Conservation (phyloP, 2,329 filamentous ascomycete genomes). For the Colletotrichum ledebouriae region DNA sequence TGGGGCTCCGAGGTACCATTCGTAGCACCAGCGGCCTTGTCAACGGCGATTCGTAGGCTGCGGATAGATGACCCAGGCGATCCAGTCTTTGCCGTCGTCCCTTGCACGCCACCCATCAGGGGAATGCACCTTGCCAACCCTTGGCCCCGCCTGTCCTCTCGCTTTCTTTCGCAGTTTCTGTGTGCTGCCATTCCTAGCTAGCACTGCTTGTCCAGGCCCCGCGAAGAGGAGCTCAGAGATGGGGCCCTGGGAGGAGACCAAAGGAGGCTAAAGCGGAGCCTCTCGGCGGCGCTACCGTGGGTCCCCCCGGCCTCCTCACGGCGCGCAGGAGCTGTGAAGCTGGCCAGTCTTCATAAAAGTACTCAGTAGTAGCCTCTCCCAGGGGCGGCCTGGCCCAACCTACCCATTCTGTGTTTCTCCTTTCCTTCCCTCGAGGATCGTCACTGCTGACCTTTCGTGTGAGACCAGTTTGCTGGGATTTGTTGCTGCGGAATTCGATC, state of each 20-base stretch:
- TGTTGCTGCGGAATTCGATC: constrained; percentile 24
- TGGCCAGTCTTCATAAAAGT: constrained; percentile 33
- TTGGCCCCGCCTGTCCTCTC: constrained; percentile 1
- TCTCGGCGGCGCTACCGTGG: constrained; percentile 37
- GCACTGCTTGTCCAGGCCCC: constrained; percentile 17
- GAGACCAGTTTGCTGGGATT: constrained; percentile 30
- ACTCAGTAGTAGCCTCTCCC: constrained; percentile 25
- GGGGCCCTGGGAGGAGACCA: constrained; percentile 7
- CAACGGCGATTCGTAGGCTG: constrained; percentile 12
- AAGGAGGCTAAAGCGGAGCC: constrained; percentile 16
- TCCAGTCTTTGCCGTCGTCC: constrained; percentile 37
- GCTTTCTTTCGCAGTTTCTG: no score
- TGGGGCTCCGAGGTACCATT: constrained; percentile 16
- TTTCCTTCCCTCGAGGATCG: constrained; percentile 16
- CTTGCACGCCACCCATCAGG: constrained; percentile 39
- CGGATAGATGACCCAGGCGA: constrained; percentile 26
- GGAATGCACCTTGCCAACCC: constrained; percentile 23
- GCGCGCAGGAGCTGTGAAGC: constrained; percentile 23
- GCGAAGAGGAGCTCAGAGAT: constrained; percentile 22
- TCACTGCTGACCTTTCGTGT: constrained; percentile 33
- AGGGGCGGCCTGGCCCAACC: constrained; percentile 20
- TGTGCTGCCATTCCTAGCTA: constrained; percentile 5
- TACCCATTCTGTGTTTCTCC: constrained; percentile 34
- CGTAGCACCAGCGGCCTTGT: background rate
- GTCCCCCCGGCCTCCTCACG: constrained; percentile 27